Evolutionary conservation across 2,329 filamentous ascomycete genomes (phyloP).

Genomic region (Ophiostoma ips): DNA sequence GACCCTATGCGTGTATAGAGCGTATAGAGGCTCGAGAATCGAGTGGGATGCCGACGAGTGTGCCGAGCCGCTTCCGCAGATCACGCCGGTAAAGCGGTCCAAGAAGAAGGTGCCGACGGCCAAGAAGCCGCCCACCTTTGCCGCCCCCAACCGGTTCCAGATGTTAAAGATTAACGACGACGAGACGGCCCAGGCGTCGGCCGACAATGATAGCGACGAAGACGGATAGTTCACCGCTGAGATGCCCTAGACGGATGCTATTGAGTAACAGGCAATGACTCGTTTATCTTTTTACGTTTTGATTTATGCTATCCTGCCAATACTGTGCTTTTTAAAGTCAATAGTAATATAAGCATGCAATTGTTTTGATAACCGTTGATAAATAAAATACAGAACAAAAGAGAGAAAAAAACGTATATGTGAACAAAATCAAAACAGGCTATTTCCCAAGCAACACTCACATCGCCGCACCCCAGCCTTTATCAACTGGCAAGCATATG

Average conservation of each 20-base stretch:
- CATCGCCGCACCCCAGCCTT: slow-evolving; percentile 23
- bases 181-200: slow-evolving; percentile 16
- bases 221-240: background rate
- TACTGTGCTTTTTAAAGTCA: too few relatives aligned
- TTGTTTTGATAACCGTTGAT: too few relatives aligned
- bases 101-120: slow-evolving; percentile 17
- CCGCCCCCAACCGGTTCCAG: slow-evolving; percentile 46
- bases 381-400: too few relatives aligned
- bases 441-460: too few relatives aligned
- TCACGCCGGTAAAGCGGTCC: slow-evolving; percentile 14
- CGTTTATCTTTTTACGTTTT: background rate
- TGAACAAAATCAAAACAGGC: too few relatives aligned
- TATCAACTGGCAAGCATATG: slow-evolving; percentile 22
- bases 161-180: slow-evolving; percentile 36
- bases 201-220: slow-evolving; percentile 17
- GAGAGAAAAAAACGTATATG: too few relatives aligned
- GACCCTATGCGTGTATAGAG: slow-evolving; percentile 25
- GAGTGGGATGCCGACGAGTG: slow-evolving; percentile 64
- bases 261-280: too few relatives aligned
- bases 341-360: too few relatives aligned
- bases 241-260: background rate
- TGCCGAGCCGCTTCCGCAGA: slow-evolving; percentile 36
- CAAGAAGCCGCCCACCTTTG: slow-evolving; percentile 23
- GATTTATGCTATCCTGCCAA: background rate
- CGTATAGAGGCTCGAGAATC: slow-evolving; percentile 58